A percentile compares a stretch with the other conserved stretches of the same genome.
Conservation (phyloP, 2,329 filamentous ascomycete genomes). For the Beauveria sp. region DNA sequence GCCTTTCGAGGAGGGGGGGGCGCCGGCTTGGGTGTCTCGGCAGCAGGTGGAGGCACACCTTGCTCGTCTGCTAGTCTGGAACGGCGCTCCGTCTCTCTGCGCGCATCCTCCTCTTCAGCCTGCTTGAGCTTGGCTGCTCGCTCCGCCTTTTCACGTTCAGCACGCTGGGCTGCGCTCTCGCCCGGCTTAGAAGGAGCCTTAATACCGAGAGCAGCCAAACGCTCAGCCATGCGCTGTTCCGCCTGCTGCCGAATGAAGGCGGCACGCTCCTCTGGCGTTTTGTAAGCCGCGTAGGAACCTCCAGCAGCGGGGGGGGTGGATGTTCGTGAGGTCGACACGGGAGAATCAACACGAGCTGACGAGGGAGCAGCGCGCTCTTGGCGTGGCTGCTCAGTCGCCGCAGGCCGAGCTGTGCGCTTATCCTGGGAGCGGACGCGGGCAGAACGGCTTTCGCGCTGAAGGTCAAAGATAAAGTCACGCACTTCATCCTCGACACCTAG, state of each 20-base stretch:
- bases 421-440: slow-evolving; percentile 59
- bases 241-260: slow-evolving; percentile 97
- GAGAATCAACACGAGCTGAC: slow-evolving; percentile 32
- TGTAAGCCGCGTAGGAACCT: slow-evolving; percentile 73
- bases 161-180: slow-evolving; percentile 74
- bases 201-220: slow-evolving; percentile 86
- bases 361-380: slow-evolving; percentile 33
- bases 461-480: slow-evolving; percentile 94
- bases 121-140: slow-evolving; percentile 78
- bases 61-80: slow-evolving; percentile 75
- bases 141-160: slow-evolving; percentile 82
- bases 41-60: slow-evolving; percentile 50
- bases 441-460: slow-evolving; percentile 78
- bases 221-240: slow-evolving; percentile 93
- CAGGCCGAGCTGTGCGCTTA: slow-evolving; percentile 37
- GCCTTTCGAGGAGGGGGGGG: slow-evolving; percentile 75
- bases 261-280: slow-evolving; percentile 86
- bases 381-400: slow-evolving; percentile 35
- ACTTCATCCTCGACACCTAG: slow-evolving; percentile 95
- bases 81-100: slow-evolving; percentile 80
- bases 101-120: slow-evolving; percentile 90
- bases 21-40: slow-evolving; percentile 43
- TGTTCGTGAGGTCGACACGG: slow-evolving; percentile 46
- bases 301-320: slow-evolving; percentile 38
- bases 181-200: slow-evolving; percentile 72